Conservation (phyloP, 257 asterid species). For the Nicotiana otophora region DNA sequence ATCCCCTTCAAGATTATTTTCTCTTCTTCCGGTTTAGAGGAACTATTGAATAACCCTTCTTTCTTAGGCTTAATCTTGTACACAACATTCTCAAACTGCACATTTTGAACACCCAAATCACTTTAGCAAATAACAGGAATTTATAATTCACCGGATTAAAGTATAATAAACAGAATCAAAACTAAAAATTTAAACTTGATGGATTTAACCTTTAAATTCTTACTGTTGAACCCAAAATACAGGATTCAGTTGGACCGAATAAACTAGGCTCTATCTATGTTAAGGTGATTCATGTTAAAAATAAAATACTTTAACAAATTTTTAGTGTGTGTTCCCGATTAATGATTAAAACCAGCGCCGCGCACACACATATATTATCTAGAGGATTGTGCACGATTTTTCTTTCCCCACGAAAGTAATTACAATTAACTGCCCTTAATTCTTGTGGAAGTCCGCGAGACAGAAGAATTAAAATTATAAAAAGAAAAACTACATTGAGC, state of each 20-base stretch:
- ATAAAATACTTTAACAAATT: neutral
- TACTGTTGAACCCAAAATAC: too few species aligned
- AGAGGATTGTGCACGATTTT: neutral
- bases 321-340: neutral
- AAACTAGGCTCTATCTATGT: too few species aligned
- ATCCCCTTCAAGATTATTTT: slow-evolving; percentile 56
- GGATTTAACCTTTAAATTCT: too few species aligned
- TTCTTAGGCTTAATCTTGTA: slow-evolving; percentile 37
- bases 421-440: neutral
- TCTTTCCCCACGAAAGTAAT: neutral
- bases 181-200: too few species aligned
- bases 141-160: neutral
- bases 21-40: slow-evolving; percentile 26
- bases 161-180: neutral
- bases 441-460: neutral
- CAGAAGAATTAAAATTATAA: neutral
- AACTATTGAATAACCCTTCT: slow-evolving; percentile 19
- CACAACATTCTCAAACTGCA: slow-evolving; percentile 66
- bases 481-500: neutral
- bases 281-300: neutral
- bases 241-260: too few species aligned
- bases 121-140: neutral
- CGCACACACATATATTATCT: neutral
- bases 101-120: neutral
- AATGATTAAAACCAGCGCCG: neutral